A percentile compares a stretch with the other conserved stretches of the same genome.
Evolutionary conservation across 116 monocot genomes (phyloP).

Genomic region (Thalassia testudinum): DNA sequence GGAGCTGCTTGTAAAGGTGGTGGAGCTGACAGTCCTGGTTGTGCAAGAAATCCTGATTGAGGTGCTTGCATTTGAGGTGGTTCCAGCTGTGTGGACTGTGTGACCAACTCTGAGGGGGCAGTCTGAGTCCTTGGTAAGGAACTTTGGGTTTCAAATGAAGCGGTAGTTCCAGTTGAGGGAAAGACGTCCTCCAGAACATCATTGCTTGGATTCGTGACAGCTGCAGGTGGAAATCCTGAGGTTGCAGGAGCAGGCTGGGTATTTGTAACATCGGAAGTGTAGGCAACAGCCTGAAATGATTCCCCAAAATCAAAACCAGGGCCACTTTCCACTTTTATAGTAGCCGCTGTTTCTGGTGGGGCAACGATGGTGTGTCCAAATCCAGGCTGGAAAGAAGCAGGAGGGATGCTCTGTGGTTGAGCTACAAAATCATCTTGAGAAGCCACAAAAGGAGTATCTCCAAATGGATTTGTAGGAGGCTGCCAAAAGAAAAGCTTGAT

Average conservation of each 20-base stretch:
- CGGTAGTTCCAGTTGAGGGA: not conserved
- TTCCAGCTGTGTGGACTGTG: constrained; percentile 1
- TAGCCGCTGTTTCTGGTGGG: constrained; percentile 3
- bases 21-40: constrained; percentile 1
- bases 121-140: constrained; percentile 8
- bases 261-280: constrained; percentile 11
- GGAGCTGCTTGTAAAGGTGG: constrained; percentile 9
- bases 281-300: constrained; percentile 33
- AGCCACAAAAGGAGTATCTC: constrained; percentile 62
- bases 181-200: constrained; percentile 7
- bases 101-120: constrained; percentile 7
- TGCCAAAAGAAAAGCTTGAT: no score
- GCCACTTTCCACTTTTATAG: constrained; percentile 7
- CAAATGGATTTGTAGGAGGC: constrained; percentile 66
- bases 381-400: constrained; percentile 17
- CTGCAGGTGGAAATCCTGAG: constrained; percentile 7
- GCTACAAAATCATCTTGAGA: constrained; percentile 20
- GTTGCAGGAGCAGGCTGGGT: constrained; percentile 14
- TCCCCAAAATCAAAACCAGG: constrained; percentile 50
- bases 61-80: not conserved
- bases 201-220: constrained; percentile 8
- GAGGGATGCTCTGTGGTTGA: constrained; percentile 16
- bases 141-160: constrained; percentile 3
- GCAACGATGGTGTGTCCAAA: not conserved
- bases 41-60: no score